phyloP scores from a whole-genome alignment of 106 monocot species.

The Agapanthus africanus region DNA sequence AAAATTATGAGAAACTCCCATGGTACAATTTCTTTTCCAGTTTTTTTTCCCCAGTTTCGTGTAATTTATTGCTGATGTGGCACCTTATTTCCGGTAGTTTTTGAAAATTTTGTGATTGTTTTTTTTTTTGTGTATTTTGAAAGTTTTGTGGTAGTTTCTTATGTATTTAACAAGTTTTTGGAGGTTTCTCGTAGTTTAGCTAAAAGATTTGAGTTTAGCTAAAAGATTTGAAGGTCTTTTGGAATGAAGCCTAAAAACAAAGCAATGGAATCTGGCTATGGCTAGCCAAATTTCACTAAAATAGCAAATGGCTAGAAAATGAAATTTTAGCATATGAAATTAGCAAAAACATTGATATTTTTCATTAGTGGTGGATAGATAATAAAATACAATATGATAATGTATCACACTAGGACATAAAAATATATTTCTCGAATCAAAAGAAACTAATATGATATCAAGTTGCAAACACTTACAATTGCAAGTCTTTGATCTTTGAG shows the following conservation, averaged over 20 bases:
- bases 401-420: not conserved
- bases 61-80: too few relatives aligned
- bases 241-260: too few relatives aligned
- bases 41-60: too few relatives aligned
- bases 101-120: too few relatives aligned
- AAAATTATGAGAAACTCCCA: not conserved
- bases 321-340: not conserved
- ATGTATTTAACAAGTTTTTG: too few relatives aligned
- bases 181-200: too few relatives aligned
- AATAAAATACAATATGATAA: not conserved
- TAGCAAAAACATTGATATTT: not conserved
- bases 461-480: constrained; percentile 52
- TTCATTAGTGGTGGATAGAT: not conserved
- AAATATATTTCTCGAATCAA: not conserved
- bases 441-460: not conserved
- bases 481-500: constrained; percentile 74
- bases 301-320: not conserved
- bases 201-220: too few relatives aligned
- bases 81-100: too few relatives aligned
- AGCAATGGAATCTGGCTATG: not conserved
- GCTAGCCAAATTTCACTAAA: not conserved
- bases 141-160: too few relatives aligned
- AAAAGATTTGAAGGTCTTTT: too few relatives aligned
- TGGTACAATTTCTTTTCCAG: too few relatives aligned
- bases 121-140: too few relatives aligned